These are phyloP conservation scores for Cryptococcus sp. DNA, from an alignment of 1,284 basidiomycete species.

Conservation along the genomic window DNA sequence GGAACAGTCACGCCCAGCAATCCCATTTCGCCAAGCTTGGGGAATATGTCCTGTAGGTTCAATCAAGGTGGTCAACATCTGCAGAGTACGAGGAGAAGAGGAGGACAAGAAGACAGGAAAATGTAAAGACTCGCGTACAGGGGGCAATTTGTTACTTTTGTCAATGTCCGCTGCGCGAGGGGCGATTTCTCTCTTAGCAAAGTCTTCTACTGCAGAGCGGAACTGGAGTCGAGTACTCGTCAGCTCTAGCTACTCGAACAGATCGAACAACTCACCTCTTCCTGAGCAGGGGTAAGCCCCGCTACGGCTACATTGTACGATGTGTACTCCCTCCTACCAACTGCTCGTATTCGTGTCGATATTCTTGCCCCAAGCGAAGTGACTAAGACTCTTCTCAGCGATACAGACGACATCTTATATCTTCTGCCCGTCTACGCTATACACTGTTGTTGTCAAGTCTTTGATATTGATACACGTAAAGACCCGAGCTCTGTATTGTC, in stretches of 20 bases:
- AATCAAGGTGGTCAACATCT: background rate
- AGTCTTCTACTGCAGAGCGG: conserved; percentile 70
- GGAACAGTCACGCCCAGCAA: conserved; percentile 74
- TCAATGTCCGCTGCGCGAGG: conserved; percentile 82
- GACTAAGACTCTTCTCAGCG: no score
- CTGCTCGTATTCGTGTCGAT: no score
- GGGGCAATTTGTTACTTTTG: conserved; percentile 73
- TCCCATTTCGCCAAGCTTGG: conserved; percentile 81
- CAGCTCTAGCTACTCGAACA: background rate
- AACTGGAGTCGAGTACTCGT: conserved; percentile 60
- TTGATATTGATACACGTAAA: no score
- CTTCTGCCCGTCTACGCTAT: no score
- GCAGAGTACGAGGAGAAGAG: no score
- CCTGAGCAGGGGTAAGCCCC: conserved; percentile 79
- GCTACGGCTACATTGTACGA: conserved; percentile 74
- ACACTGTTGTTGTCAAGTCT: no score
- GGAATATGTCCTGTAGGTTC: conserved; percentile 71
- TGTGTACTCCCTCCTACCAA: conserved; percentile 18
- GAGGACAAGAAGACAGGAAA: no score
- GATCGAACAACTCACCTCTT: conserved; percentile 62
- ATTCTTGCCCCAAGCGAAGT: no score
- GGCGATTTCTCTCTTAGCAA: conserved; percentile 75
- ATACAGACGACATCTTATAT: no score
- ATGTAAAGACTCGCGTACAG: conserved; percentile 55
- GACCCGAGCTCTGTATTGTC: no score